Evolutionary conservation across 2,329 filamentous ascomycete species (phyloP).

Genomic region (Penicillium hordei): DNA sequence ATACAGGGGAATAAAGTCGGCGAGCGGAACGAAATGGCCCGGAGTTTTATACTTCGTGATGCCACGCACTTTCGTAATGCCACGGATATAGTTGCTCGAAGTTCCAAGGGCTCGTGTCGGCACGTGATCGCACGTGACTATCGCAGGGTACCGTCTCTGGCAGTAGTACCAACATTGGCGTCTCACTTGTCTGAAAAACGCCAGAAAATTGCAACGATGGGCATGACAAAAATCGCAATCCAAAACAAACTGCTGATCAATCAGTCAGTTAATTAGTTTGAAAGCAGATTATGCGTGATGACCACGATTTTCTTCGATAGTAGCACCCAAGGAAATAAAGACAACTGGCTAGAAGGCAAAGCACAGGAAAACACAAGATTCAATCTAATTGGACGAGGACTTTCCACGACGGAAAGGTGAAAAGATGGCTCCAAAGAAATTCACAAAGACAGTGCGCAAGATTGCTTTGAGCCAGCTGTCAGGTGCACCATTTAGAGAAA

Average conservation of each 20-base stretch:
- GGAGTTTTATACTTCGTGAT: neutral
- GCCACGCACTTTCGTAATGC: neutral
- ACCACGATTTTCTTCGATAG: neutral
- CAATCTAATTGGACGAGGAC: slow-evolving; percentile 22
- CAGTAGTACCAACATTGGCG: neutral
- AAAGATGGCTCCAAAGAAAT: slow-evolving; percentile 43
- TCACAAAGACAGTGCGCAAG: slow-evolving; percentile 42
- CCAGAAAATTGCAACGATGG: slow-evolving; percentile 29
- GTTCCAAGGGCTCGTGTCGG: neutral
- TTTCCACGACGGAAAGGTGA: slow-evolving; percentile 39
- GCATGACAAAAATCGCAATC: slow-evolving; percentile 32
- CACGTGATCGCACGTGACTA: neutral
- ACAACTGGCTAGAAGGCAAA: slow-evolving; percentile 1
- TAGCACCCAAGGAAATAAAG: slow-evolving; percentile 15
- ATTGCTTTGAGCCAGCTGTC: slow-evolving; percentile 45
- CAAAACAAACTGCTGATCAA: slow-evolving; percentile 33
- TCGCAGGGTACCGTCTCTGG: neutral
- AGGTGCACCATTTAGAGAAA: slow-evolving; percentile 40
- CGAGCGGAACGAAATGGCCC: no score
- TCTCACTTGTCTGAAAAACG: no score
- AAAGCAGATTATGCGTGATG: neutral
- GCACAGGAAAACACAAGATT: neutral
- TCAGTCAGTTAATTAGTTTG: neutral
- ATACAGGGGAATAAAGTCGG: slow-evolving; percentile 38
- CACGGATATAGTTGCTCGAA: neutral